Evolutionary conservation across 345 rosid genomes (phyloP).

Genomic region (Leavenworthia alabamica): DNA sequence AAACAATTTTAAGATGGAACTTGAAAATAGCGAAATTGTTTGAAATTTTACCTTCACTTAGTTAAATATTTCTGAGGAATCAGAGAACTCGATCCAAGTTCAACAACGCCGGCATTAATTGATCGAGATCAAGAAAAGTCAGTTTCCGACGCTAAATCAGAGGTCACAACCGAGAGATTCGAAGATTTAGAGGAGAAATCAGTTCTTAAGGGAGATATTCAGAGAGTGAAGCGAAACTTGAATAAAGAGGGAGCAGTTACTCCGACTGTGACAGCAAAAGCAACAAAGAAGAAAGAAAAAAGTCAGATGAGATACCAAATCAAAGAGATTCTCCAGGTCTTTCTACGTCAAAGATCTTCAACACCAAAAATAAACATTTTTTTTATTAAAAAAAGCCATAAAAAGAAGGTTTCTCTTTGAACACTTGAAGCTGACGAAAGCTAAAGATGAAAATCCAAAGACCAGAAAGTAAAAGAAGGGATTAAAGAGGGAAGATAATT

Average conservation of each 20-base stretch:
- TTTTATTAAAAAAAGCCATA: too few species aligned
- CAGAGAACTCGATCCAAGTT: background rate
- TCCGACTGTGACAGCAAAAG: conserved; percentile 29
- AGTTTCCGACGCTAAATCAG: conserved; percentile 13
- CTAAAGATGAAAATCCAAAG: conserved; percentile 3
- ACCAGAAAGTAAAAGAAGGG: background rate
- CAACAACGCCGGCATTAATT: conserved; percentile 18
- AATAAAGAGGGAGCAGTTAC: conserved; percentile 16
- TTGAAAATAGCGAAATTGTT: background rate
- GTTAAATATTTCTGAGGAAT: background rate
- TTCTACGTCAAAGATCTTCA: conserved; percentile 34
- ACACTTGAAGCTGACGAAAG: conserved; percentile 25
- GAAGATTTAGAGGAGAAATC: conserved; percentile 19
- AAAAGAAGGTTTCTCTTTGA: conserved; percentile 21
- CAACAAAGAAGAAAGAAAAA: background rate
- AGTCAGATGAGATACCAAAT: conserved; percentile 24
- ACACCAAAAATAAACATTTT: background rate
- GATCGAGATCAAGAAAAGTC: background rate
- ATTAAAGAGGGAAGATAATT: background rate
- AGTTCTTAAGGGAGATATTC: background rate
- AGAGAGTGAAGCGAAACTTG: conserved; percentile 8
- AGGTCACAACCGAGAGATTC: background rate
- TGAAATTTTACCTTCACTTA: background rate
- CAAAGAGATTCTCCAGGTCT: conserved; percentile 36
- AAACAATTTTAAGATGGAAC: background rate